Base-by-base conservation (phyloP, 148 eudicot genomes). In the Vaccinium myrtillus region DNA sequence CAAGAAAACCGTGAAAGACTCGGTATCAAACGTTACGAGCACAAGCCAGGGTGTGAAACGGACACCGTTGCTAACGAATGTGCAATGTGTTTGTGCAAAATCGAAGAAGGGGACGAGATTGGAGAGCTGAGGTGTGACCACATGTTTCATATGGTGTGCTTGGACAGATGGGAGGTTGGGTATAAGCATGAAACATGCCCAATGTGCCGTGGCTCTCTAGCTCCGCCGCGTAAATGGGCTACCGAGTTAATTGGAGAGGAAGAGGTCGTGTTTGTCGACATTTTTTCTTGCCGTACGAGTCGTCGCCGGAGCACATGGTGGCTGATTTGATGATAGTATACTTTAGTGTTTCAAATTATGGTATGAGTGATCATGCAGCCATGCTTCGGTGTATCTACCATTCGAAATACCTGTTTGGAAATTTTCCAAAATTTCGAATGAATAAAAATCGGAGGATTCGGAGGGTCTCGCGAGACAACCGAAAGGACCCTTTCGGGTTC, bases 301-400 rank as follows among this genome's bases (percentile, higher is more conserved):
- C 39, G 74, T 69, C 74, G 39, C 18, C 74, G 39, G 74, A 69
- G 39, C 74, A 69, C 39, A 27, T 69, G 74, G 74, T 69, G 74
- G 74, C 74, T 69, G 74, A 27, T 69, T 27, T 67, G 39, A 67
- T 32, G 36, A 32, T 1, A 32, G 36, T 32, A 32, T 32, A 32
- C 36, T 32, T 32, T 32, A 2, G 36, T 32, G 36, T 32, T 32
- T 32, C 36, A 32, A 32, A 32, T 32, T 32, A 1, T 32, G 36
- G 36, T 32, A 32, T 2, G 36, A 54, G 18, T 56, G 21, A 16
- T n/a, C n/a, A n/a, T 56, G 21, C 61, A 1, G 61, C 21, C 61
- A 16, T 15, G 21, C 61, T 56, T 19, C 21, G 61, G 21, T 16
- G 61, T 6, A 56, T 56, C 21, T 4, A 56, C 61, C 61, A 15